These are phyloP conservation scores for Calonectria crousiana DNA, from an alignment of 2,329 filamentous ascomycete genomes.

Conservation along the genomic window DNA sequence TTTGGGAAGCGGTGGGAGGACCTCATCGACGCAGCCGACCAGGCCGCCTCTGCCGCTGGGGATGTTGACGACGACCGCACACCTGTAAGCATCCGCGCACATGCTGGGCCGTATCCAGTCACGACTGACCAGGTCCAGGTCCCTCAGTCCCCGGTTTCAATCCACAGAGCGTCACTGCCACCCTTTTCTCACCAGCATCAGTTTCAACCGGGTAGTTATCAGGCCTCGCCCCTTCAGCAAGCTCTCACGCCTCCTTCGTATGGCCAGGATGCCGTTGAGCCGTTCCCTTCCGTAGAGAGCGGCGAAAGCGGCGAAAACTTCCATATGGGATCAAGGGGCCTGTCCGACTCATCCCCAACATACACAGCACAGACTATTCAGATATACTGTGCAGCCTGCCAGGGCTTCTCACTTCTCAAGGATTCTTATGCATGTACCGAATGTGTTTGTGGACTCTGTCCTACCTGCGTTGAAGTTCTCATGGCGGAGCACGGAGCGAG, in stretches of 20 bases:
- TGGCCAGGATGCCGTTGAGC: constrained; percentile 76
- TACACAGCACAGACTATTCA: constrained; percentile 82
- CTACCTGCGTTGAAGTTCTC: constrained; percentile 85
- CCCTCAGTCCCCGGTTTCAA: constrained; percentile 74
- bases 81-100: constrained; percentile 66
- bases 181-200: constrained; percentile 71
- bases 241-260: constrained; percentile 86
- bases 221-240: constrained; percentile 91
- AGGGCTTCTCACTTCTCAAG: constrained; percentile 79
- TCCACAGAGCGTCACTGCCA: constrained; percentile 72
- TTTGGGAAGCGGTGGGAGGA: constrained; percentile 97
- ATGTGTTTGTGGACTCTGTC: constrained; percentile 94
- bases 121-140: constrained; percentile 57
- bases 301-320: constrained; percentile 78
- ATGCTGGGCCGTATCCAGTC: constrained; percentile 27
- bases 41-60: constrained; percentile 86
- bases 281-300: constrained; percentile 91
- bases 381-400: constrained; percentile 93
- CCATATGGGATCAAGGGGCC: constrained; percentile 74
- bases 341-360: constrained; percentile 78
- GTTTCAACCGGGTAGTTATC: constrained; percentile 76
- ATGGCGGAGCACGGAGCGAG: constrained; percentile 81
- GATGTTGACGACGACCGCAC: constrained; percentile 92
- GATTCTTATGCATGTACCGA: constrained; percentile 95
- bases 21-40: constrained; percentile 86